These are phyloP conservation scores for Ilyonectria mors-panacis DNA, from an alignment of 2,329 filamentous ascomycete genomes.

Conservation along the genomic window DNA sequence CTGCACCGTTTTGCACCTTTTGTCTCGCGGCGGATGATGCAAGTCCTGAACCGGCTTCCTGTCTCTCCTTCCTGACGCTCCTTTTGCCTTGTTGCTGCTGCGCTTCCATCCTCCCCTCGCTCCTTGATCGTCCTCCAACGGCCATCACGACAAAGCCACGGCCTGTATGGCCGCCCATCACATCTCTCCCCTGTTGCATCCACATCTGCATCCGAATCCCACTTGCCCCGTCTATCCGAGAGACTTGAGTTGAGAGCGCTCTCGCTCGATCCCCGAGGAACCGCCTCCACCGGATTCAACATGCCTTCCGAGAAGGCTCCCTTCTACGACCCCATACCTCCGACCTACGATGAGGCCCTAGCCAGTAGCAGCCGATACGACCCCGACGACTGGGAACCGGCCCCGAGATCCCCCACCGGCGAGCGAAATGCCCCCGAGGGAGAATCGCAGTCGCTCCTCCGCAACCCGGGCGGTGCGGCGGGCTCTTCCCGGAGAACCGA, in stretches of 20 bases:
- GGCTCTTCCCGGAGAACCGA: conserved; percentile 60
- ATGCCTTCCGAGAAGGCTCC: conserved; percentile 59
- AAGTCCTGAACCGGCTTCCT: conserved; percentile 37
- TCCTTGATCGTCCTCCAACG: conserved; percentile 19
- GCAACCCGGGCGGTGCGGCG: conserved; percentile 61
- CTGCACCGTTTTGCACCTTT: conserved; percentile 12
- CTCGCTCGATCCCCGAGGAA: conserved; percentile 14
- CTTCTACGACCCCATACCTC: conserved; percentile 61
- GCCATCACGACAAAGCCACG: conserved; percentile 24
- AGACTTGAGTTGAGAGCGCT: conserved; percentile 15
- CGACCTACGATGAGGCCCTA: conserved; percentile 60
- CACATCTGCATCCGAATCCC: conserved; percentile 13
- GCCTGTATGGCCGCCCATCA: conserved; percentile 38
- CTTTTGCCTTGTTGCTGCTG: conserved; percentile 38
- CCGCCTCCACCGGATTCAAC: conserved; percentile 28
- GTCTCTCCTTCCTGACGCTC: conserved; percentile 48
- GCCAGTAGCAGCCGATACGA: conserved; percentile 55
- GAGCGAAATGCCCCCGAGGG: conserved; percentile 78
- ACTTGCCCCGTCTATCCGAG: conserved; percentile 17
- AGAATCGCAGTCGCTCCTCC: conserved; percentile 84
- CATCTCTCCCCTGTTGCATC: conserved; percentile 21
- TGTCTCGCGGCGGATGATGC: conserved; percentile 37
- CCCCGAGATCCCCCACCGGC: conserved; percentile 56
- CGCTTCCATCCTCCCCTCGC: conserved; percentile 25
- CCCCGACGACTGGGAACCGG: conserved; percentile 49